Percentiles rank a stretch among this genome's conserved stretches.
phyloP scores from a whole-genome alignment of 2,329 filamentous ascomycete species.

The Byssoonygena ceratinophila region DNA sequence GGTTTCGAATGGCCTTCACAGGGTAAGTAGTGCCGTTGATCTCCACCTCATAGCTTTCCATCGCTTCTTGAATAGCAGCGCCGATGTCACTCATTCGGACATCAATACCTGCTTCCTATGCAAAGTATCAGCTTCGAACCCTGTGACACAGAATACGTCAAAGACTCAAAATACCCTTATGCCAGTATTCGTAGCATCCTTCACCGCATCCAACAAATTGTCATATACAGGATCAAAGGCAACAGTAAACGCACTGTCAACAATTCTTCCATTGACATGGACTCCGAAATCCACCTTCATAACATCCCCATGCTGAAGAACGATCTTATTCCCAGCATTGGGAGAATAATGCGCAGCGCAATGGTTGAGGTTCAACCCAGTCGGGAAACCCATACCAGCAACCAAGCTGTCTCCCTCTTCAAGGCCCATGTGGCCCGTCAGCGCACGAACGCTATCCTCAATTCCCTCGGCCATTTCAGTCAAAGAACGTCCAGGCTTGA shows the following conservation, averaged over 20 bases:
- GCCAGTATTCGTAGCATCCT: constrained; percentile 62
- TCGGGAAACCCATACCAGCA: constrained; percentile 79
- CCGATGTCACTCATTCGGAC: constrained; percentile 80
- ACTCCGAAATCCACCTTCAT: constrained; percentile 66
- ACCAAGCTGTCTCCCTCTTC: constrained; percentile 67
- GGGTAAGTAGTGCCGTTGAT: constrained; percentile 67
- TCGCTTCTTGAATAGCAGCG: constrained; percentile 72
- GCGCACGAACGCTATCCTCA: constrained; percentile 65
- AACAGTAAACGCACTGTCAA: constrained; percentile 62
- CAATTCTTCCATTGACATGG: constrained; percentile 59
- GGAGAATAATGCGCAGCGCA: constrained; percentile 80
- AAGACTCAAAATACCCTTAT: constrained; percentile 44
- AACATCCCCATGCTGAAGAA: constrained; percentile 55
- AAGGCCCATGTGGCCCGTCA: constrained; percentile 66
- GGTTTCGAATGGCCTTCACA: constrained; percentile 74
- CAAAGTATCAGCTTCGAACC: constrained; percentile 11
- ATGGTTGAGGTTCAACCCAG: constrained; percentile 72
- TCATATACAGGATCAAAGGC: constrained; percentile 59
- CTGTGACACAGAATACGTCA: not conserved
- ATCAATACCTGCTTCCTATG: constrained; percentile 75
- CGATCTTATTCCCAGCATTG: constrained; percentile 72
- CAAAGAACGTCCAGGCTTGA: constrained; percentile 69
- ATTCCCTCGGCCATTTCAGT: constrained; percentile 81
- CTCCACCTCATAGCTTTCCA: constrained; percentile 88
- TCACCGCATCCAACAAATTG: constrained; percentile 55